Base-by-base conservation (phyloP, 2,329 filamentous ascomycete species). In the Penicillium concentricum region DNA sequence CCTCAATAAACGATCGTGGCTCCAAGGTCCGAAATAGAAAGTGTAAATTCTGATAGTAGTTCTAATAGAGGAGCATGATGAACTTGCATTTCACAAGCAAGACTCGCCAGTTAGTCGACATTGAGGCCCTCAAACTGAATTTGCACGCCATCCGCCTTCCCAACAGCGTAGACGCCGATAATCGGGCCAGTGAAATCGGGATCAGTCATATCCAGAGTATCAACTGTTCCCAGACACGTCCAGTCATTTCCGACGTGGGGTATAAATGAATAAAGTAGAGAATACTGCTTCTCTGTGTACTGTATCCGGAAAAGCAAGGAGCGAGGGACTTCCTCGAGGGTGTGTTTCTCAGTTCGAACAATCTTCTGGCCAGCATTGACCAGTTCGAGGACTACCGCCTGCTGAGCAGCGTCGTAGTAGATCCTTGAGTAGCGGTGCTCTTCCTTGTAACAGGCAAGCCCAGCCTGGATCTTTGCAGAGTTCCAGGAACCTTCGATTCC, bases 151-250 rank as follows among this genome's bases (percentile, higher is more conserved):
- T 24, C 22, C 20, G 12, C 13, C 10, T 42, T 1, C 13, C 39
- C 39, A 43, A 63, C 48, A 16, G 68, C 68, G 43, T 68, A 74
- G 2, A 68, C 39, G 1, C 72, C 72, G 51, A 74, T 63, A 0
- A 74, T 61, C 1, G 72, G 70, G 0, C 72, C 72, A 2, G 70
- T 68, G 54, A 74, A 74, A 56, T 74, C 72, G 20, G 62, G 67
- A 10, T 64, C 66, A 0, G 67, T 71, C 63, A 73, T 54, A 8
- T 73, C 69, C 24, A 69, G 28, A 10, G 65, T 66, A 50, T 69
- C 67, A 24, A 71, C 59, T 1, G 26, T 41, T 16, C 58, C 59
- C 39, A 68, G 35, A 2, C 35, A 37, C 5, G 10, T 43, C 61
- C 65, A 65, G 15, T 45, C 42, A 13, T 44, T 22, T 34, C 43